Evolutionary conservation across 2,329 filamentous ascomycete genomes (phyloP).

Genomic region (Apiospora kogelbergensis): DNA sequence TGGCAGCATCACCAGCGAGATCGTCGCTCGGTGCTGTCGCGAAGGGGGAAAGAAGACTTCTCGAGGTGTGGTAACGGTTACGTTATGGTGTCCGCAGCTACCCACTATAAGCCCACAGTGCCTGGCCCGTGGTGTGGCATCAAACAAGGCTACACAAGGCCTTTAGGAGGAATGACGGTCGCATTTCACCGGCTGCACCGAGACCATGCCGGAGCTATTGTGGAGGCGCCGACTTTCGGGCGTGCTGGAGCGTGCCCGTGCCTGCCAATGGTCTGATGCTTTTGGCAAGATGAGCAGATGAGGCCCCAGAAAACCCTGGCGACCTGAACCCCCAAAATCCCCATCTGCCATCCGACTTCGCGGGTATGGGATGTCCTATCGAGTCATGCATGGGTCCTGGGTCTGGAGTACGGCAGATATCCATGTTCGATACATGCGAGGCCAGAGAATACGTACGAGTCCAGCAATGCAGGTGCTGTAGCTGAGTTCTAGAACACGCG

Average conservation of each 20-base stretch:
- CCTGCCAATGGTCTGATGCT: background rate
- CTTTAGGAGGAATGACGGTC: background rate
- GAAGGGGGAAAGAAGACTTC: background rate
- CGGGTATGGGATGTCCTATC: background rate
- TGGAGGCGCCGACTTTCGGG: background rate
- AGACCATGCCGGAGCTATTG: background rate
- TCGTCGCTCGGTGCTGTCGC: background rate
- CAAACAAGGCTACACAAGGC: background rate
- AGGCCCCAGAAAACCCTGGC: background rate
- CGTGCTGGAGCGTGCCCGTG: background rate
- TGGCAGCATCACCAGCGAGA: background rate
- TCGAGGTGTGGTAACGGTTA: background rate
- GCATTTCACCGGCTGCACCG: background rate
- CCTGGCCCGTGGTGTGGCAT: constrained; percentile 4
- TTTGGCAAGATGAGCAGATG: background rate
- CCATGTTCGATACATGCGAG: background rate
- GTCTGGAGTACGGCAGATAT: background rate
- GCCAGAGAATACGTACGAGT: background rate
- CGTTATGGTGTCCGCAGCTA: background rate
- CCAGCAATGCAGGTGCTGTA: background rate
- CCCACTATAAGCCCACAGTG: background rate
- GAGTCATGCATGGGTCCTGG: background rate
- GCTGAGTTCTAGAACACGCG: background rate
- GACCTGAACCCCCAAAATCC: background rate
- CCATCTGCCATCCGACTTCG: background rate